These are phyloP conservation scores for Fraxinus angustifolia DNA, from an alignment of 305 asterid species.

Conservation along the genomic window DNA sequence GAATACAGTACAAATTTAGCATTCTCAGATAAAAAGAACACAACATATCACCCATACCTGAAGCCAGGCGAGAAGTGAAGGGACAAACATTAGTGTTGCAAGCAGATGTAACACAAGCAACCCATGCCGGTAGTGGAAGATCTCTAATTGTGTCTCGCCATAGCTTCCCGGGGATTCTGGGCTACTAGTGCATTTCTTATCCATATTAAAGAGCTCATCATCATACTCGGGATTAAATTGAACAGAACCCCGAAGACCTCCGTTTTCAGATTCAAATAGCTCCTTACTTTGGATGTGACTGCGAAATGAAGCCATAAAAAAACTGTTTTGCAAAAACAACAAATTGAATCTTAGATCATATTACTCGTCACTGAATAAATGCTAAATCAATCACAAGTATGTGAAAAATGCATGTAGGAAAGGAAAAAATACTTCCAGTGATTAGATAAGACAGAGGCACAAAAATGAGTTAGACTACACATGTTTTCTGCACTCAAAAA, in stretches of 20 bases:
- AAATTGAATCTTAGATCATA: conserved; percentile 37
- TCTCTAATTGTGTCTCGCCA: conserved; percentile 73
- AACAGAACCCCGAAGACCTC: conserved; percentile 26
- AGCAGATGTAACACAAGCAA: conserved; percentile 75
- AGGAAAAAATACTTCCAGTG: neutral
- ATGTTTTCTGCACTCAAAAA: neutral
- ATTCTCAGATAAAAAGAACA: conserved; percentile 3
- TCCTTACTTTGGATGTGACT: conserved; percentile 65
- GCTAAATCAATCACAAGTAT: conserved; percentile 3
- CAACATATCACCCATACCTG: conserved; percentile 55
- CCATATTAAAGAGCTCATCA: conserved; percentile 34
- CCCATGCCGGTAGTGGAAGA: conserved; percentile 87
- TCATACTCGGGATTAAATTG: conserved; percentile 37
- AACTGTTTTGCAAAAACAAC: conserved; percentile 64
- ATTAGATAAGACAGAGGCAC: neutral
- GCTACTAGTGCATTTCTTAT: conserved; percentile 41
- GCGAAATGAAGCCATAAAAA: conserved; percentile 81
- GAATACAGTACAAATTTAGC: neutral
- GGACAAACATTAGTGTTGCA: conserved; percentile 74
- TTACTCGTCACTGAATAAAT: conserved; percentile 14
- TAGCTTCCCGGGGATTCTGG: conserved; percentile 68
- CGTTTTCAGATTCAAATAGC: conserved; percentile 40
- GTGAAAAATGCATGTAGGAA: neutral
- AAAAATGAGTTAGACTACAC: neutral
- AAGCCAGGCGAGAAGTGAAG: conserved; percentile 86